Conservation (phyloP, 495 filamentous ascomycete genomes). For the Astrothelium macrocarpum region DNA sequence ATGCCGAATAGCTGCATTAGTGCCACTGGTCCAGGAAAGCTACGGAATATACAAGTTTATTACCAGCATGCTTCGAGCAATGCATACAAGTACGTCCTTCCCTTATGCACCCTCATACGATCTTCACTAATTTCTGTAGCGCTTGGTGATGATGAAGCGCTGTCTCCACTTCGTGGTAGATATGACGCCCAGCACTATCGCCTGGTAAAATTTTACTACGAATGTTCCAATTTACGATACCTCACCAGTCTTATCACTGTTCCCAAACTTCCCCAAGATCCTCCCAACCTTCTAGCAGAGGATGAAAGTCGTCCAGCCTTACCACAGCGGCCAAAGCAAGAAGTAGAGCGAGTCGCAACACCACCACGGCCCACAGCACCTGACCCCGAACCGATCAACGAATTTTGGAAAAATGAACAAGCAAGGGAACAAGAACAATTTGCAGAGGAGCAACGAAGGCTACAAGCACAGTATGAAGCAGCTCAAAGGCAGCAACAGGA, state of each 20-base stretch:
- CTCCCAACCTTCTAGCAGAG: slow-evolving; percentile 76
- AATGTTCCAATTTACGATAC: slow-evolving; percentile 95
- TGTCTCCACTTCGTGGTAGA: slow-evolving; percentile 73
- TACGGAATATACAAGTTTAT: slow-evolving; percentile 66
- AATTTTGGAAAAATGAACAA: slow-evolving; percentile 95
- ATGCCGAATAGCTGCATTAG: slow-evolving; percentile 86
- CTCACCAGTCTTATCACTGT: slow-evolving; percentile 93
- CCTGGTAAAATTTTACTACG: slow-evolving; percentile 94
- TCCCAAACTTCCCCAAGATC: slow-evolving; percentile 85
- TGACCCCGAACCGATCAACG: slow-evolving; percentile 89
- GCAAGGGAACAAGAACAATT: slow-evolving; percentile 85
- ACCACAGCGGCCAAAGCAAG: slow-evolving; percentile 65
- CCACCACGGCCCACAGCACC: slow-evolving; percentile 50
- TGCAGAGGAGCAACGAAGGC: slow-evolving; percentile 78
- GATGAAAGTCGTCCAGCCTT: slow-evolving; percentile 55
- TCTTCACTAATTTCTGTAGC: slow-evolving; percentile 38
- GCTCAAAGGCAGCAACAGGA: slow-evolving; percentile 72
- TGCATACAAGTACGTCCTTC: slow-evolving; percentile 76
- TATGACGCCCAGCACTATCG: slow-evolving; percentile 96
- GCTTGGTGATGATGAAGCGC: slow-evolving; percentile 90
- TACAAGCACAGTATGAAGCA: slow-evolving; percentile 71
- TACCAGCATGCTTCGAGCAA: slow-evolving; percentile 51
- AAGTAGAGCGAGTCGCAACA: slow-evolving; percentile 53
- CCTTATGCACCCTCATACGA: background rate
- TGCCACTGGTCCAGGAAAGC: slow-evolving; percentile 91